These are phyloP conservation scores for Astragalus membranaceus DNA, from an alignment of 306 rosid species.

Conservation along the genomic window DNA sequence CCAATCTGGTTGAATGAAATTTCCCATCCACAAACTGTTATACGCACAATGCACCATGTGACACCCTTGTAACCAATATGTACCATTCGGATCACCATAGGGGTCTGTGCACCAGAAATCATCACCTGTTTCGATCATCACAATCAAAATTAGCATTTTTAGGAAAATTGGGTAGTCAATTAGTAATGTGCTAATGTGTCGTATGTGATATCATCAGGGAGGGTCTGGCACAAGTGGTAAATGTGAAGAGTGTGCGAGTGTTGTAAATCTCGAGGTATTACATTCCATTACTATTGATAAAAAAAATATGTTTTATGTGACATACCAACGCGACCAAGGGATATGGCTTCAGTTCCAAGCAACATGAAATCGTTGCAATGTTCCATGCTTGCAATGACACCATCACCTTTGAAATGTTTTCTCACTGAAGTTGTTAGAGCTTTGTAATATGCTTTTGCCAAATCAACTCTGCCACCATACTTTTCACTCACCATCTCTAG, in stretches of 20 bases:
- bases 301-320: neutral
- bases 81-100: constrained; percentile 85
- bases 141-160: neutral
- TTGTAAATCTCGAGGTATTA: no score
- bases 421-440: constrained; percentile 75
- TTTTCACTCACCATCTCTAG: constrained; percentile 88
- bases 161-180: no score
- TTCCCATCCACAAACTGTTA: constrained; percentile 96
- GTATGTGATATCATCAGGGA: no score
- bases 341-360: constrained; percentile 85
- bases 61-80: constrained; percentile 95
- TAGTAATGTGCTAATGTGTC: neutral
- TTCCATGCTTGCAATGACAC: constrained; percentile 98
- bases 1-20: constrained; percentile 94
- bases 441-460: constrained; percentile 81
- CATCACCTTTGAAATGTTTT: constrained; percentile 83
- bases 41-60: constrained; percentile 99
- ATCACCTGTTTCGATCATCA: constrained; percentile 47
- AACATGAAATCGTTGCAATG: constrained; percentile 96
- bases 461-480: constrained; percentile 82
- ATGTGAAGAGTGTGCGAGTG: no score
- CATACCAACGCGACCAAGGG: constrained; percentile 93
- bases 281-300: no score
- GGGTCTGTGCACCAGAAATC: constrained; percentile 97
- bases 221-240: no score